Conservation (phyloP, 75 land plant genomes). For the Cunninghamia lanceolata region DNA sequence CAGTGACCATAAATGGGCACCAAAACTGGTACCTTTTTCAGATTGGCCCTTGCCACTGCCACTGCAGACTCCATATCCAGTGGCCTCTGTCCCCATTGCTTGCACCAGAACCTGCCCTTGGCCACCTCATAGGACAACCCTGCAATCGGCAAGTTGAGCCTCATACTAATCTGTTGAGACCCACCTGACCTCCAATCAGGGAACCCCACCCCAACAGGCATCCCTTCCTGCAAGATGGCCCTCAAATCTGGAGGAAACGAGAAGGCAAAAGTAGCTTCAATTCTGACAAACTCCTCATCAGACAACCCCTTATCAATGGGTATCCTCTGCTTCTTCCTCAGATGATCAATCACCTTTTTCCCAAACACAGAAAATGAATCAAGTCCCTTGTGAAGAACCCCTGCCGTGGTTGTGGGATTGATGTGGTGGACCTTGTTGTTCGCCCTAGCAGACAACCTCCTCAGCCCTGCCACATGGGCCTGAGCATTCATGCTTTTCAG, state of each 20-base stretch:
- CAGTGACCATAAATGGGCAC: conserved; percentile 53
- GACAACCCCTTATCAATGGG: conserved; percentile 67
- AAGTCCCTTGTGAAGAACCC: conserved; percentile 23
- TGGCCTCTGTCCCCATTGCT: conserved; percentile 77
- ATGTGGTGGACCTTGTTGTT: conserved; percentile 28
- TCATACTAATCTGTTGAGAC: conserved; percentile 44
- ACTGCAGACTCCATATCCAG: conserved; percentile 58
- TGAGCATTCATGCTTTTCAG: conserved; percentile 20
- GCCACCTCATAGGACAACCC: conserved; percentile 68
- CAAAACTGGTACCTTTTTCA: conserved; percentile 52
- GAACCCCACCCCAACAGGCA: conserved; percentile 84
- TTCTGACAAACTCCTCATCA: conserved; percentile 67
- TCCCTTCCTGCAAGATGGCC: conserved; percentile 67
- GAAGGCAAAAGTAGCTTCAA: conserved; percentile 81
- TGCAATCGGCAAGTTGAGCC: conserved; percentile 63
- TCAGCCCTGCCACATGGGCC: conserved; percentile 82
- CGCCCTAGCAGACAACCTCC: conserved; percentile 85
- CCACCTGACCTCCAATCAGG: conserved; percentile 84
- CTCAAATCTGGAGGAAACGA: conserved; percentile 87
- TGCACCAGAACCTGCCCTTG: conserved; percentile 60
- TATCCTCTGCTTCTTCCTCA: conserved; percentile 40
- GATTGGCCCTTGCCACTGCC: conserved; percentile 47
- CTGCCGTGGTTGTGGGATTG: conserved; percentile 11
- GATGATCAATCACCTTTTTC: conserved; percentile 41
- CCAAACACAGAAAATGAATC: conserved; percentile 48